Evolutionary conservation across 75 land plant species (phyloP), one percentile per base, ranked within the genome.

Genomic region (Selaginella moellendorffii): DNA sequence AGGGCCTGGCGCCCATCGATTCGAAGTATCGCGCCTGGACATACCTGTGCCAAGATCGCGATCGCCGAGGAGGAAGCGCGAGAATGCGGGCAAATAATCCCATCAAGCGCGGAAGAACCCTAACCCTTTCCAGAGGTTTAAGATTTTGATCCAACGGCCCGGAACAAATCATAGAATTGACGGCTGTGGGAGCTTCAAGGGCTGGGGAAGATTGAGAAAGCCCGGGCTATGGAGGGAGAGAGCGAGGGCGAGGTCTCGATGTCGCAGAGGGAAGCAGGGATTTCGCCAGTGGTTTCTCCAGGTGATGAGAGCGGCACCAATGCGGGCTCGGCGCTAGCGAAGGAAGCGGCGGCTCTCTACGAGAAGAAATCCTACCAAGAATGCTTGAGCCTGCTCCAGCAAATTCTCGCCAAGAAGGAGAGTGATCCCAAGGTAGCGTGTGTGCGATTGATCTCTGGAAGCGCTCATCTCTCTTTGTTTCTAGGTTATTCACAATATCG

Each of bases 401-500:
- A 91, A 80, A 79, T 91, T 20, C 70, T 76, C 71, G 72, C 62
- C 53, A 85, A 81, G 73, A 85, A 88, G 52, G 71, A 65, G 17
- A 81, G 78, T 29, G 84, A 91, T 79, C 86, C 83, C 2, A 91
- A 91, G 97, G 97, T 87, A 10, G 14, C 14, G 24, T 24, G 24
- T 42, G 28, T 17, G 5, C 2, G 21, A 56, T 56, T 21, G 21
- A 24, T 9, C 2, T 56, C n/a, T 56, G 21, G 24, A 56, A 8
- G 8, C 59, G 5, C 19, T 17, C 10, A 12, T 66, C 21, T 29
- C 53, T 62, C 26, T 53, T 21, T n/a, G 23, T 24, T 72, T 17
- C 19, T 83, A 95, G 99, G 78, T 95, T 42, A 80, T 74, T 53
- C 99, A 95, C 65, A 90, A 95, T 61, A 81, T 95, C 73, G 86